Evolutionary conservation across 2,329 filamentous ascomycete species (phyloP), one percentile per base, ranked within the genome.

Genomic region (Aspergillus novoparasiticus): DNA sequence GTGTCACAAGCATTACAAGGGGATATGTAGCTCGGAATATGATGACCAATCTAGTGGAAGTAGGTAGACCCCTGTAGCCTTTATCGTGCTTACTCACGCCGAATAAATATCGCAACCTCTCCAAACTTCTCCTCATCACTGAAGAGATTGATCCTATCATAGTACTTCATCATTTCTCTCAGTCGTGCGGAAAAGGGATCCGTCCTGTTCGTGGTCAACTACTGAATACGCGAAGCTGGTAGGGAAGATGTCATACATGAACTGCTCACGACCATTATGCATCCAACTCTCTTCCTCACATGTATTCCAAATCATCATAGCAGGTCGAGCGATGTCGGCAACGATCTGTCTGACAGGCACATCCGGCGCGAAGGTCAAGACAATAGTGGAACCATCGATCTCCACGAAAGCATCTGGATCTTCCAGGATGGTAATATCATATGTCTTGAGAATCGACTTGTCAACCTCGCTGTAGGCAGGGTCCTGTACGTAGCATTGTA

Each of bases 311-410:
- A 71, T 61, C 26, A 70, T 45, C 16, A 64, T 56, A 2, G 43
- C 65, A 8, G 74, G 75, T 19, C 68, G 68, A 19, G 74, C 71
- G 54, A 75, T 59, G 64, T 79, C 76, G 23, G 75, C 70, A 46
- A 79, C 66, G 30, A 77, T 72, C 63, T 78, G 72, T 36, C 73
- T 74, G 16, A 77, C 65, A 3, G 74, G 71, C 2, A 73, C 67
- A 45, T 69, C 63, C 6, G 72, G 57, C 21, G 65, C 68, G 50
- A 68, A 60, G 2, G 72, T 72, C 60, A 78, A 66, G n/a, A 78
- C 71, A 12, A 77, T 45, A 10, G 73, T 69, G 16, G 72, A 59
- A 11, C 72, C 65, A 58, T 78, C 72, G 8, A 78, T 50, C 53
- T 75, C 68, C 1, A 75, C 62, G 57, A 78, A 76, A 2, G 73